Percentiles rank a stretch among this genome's conserved stretches.
Conservation (phyloP, 345 rosid species). For the Lumnitzera racemosa region DNA sequence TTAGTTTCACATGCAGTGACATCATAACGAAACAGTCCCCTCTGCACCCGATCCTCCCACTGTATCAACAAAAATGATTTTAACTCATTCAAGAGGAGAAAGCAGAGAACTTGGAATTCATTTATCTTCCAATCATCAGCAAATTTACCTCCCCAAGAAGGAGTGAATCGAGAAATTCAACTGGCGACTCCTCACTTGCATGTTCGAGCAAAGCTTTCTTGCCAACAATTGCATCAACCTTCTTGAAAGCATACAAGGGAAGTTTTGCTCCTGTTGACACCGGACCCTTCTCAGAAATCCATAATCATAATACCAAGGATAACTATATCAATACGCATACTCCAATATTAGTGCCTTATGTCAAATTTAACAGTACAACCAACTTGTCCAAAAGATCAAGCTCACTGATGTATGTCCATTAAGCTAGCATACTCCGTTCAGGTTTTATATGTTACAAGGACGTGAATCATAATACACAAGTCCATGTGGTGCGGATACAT, state of each 20-base stretch:
- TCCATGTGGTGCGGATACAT: too few relatives aligned
- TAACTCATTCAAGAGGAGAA: background rate
- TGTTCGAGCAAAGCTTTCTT: slow-evolving; percentile 18
- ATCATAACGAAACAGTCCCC: slow-evolving; percentile 92
- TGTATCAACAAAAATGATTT: slow-evolving; percentile 20
- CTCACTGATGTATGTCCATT: too few relatives aligned
- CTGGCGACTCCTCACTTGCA: slow-evolving; percentile 35
- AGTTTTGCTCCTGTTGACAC: slow-evolving; percentile 49
- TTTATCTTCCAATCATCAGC: background rate
- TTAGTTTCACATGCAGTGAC: slow-evolving; percentile 95
- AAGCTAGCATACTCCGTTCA: too few relatives aligned
- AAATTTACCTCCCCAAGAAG: slow-evolving; percentile 73
- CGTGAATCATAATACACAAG: too few relatives aligned
- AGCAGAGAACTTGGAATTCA: background rate
- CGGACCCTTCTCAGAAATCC: slow-evolving; percentile 1
- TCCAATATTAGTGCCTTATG: too few relatives aligned
- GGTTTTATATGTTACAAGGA: too few relatives aligned
- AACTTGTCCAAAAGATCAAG: too few relatives aligned
- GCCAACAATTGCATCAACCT: slow-evolving; percentile 17
- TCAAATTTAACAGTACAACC: too few relatives aligned
- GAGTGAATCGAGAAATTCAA: slow-evolving; percentile 64
- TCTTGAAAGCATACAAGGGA: slow-evolving; percentile 71
- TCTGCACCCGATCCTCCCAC: slow-evolving; percentile 95
- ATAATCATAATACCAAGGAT: background rate
- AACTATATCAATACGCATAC: too few relatives aligned